Base-by-base conservation (phyloP, 108 stramenopile species). In the Stephanodiscus triporus region DNA sequence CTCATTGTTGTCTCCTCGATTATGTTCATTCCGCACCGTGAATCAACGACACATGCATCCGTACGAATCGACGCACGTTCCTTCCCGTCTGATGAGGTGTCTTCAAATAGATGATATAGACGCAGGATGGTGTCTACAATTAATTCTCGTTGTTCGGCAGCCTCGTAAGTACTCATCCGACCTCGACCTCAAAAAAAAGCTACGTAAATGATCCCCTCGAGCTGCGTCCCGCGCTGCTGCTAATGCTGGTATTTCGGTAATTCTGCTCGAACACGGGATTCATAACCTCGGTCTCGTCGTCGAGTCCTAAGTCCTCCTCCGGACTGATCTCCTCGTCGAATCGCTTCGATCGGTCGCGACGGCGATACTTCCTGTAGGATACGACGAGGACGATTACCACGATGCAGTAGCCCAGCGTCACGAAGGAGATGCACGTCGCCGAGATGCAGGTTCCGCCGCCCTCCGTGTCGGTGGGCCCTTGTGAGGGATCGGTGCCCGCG, bases 361-460 rank as follows among this genome's bases (percentile, higher is more conserved):
- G 73, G 29, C 70, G 54, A 45, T 67, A 81, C 50, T 72, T 75
- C 30, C 62, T 56, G 63, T 73, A 82, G 0, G 81, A 68, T 1
- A 79, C 84, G 0, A 77, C 84, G 6, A 85, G 72, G 17, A 64
- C 63, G 49, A 75, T 63, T n/a, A 75, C 22, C n/a, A 85, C 72
- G 11, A 79, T 40, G 26, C 63, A 58, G 60, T 85, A 86, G 19
- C 85, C 85, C 23, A 86, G 75, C 24, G 82, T 83, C 1, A 86
- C 72, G 53, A 84, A 86, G 9, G 78, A 83, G 6, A 83, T 83
- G 66, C 85, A 86, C 27, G 82, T 86, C 9, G 85, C 82, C 37
- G 82, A 71, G 26, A 56, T 45, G 32, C 85, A 86, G 24, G 70
- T 63, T 42, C 43, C 73, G 53, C 57, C 17, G 13, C 36, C 50